Conservation (phyloP, 1,284 basidiomycete species). For the Agaricales sp. region DNA sequence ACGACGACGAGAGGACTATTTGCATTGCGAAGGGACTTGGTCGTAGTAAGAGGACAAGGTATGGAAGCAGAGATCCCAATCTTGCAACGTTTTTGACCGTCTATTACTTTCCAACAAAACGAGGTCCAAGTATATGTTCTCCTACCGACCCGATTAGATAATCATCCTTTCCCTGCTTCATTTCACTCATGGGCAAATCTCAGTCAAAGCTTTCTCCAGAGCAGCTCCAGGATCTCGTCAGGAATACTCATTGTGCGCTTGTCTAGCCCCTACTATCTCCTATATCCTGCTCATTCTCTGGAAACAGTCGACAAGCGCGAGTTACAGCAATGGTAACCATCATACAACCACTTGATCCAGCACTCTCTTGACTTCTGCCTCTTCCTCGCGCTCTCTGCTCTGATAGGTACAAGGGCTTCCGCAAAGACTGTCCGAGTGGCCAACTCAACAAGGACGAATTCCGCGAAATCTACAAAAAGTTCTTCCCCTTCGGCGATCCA, state of each 20-base stretch:
- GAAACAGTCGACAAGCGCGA: conserved; percentile 95
- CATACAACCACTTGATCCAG: conserved; percentile 2
- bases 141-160: not conserved
- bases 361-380: conserved; percentile 7
- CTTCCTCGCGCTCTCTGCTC: conserved; percentile 9
- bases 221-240: conserved; percentile 92
- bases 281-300: conserved; percentile 12
- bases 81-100: not conserved
- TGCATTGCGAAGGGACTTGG: not conserved
- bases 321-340: conserved; percentile 86
- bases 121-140: not conserved
- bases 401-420: conserved; percentile 93
- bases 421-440: conserved; percentile 97
- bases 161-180: conserved; percentile 8
- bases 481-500: conserved; percentile 99
- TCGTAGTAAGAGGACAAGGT: not conserved
- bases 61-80: not conserved
- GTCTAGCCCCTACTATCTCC: conserved; percentile 12
- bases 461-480: conserved; percentile 97
- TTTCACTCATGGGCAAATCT: conserved; percentile 79
- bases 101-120: conserved; percentile 2
- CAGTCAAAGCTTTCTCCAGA: conserved; percentile 95
- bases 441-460: conserved; percentile 96
- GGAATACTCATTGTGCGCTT: conserved; percentile 93
- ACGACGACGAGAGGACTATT: not conserved